Conservation (phyloP, 2,329 filamentous ascomycete genomes). For the Pseudogymnoascus sp. region DNA sequence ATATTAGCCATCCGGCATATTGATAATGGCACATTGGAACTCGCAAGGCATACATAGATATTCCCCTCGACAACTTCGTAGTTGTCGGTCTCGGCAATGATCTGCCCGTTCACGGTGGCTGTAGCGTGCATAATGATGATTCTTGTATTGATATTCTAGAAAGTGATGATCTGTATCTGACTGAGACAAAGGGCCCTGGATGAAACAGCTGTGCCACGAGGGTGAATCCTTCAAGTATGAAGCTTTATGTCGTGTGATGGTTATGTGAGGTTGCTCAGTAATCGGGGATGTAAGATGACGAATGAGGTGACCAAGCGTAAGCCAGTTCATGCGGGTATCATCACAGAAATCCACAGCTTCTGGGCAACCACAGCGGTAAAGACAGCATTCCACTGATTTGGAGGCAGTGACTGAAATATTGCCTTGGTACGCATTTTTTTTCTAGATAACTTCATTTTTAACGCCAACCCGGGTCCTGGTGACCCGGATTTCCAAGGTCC, state of each 20-base stretch:
- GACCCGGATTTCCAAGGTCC: neutral
- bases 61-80: conserved; percentile 43
- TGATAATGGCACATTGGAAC: neutral
- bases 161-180: neutral
- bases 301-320: neutral
- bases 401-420: neutral
- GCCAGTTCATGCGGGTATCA: neutral
- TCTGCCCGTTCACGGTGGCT: conserved; percentile 38
- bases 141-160: neutral
- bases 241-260: neutral
- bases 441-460: neutral
- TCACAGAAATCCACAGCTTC: neutral
- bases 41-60: conserved; percentile 33
- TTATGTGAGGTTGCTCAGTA: conserved; percentile 3
- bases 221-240: neutral
- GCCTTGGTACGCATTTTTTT: neutral
- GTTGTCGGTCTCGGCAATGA: conserved; percentile 38
- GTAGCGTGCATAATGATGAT: conserved; percentile 11
- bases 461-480: too few species aligned
- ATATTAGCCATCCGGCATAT: neutral
- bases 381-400: neutral
- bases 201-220: neutral
- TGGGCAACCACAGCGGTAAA: neutral
- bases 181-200: neutral
- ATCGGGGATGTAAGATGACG: neutral